These are phyloP conservation scores for Alternaria sp. DNA, from an alignment of 2,329 filamentous ascomycete genomes.

Conservation along the genomic window DNA sequence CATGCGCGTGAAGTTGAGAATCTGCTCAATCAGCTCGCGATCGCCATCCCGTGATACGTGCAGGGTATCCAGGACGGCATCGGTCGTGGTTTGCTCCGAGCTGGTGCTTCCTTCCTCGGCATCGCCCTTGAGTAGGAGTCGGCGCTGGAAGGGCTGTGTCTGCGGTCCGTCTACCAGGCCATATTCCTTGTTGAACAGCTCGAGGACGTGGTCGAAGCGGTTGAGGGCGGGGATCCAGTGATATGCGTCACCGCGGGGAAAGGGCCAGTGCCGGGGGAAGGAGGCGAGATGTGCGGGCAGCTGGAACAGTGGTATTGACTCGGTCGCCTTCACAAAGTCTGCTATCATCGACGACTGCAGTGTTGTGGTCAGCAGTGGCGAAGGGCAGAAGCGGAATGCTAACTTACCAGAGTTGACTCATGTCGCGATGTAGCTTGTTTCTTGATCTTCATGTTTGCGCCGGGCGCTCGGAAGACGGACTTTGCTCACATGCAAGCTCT, in stretches of 20 bases:
- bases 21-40: conserved; percentile 76
- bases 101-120: conserved; percentile 53
- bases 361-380: conserved; percentile 17
- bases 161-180: conserved; percentile 82
- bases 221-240: conserved; percentile 97
- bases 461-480: conserved; percentile 48
- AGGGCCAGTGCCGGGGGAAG: conserved; percentile 92
- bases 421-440: conserved; percentile 64
- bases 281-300: conserved; percentile 78
- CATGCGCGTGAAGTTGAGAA: conserved; percentile 86
- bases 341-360: conserved; percentile 84
- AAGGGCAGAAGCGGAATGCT: background rate
- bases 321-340: conserved; percentile 77
- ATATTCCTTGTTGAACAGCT: conserved; percentile 82
- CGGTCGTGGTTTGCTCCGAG: conserved; percentile 54
- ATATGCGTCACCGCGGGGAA: conserved; percentile 93
- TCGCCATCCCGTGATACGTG: conserved; percentile 80
- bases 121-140: conserved; percentile 68
- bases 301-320: conserved; percentile 73
- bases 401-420: conserved; percentile 60
- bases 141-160: conserved; percentile 73
- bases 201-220: conserved; percentile 88
- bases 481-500: conserved; percentile 47
- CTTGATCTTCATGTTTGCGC: conserved; percentile 63
- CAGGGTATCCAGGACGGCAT: conserved; percentile 59